Evolutionary conservation across 1,284 basidiomycete genomes (phyloP).

Genomic region (Leccinum subfulvum): DNA sequence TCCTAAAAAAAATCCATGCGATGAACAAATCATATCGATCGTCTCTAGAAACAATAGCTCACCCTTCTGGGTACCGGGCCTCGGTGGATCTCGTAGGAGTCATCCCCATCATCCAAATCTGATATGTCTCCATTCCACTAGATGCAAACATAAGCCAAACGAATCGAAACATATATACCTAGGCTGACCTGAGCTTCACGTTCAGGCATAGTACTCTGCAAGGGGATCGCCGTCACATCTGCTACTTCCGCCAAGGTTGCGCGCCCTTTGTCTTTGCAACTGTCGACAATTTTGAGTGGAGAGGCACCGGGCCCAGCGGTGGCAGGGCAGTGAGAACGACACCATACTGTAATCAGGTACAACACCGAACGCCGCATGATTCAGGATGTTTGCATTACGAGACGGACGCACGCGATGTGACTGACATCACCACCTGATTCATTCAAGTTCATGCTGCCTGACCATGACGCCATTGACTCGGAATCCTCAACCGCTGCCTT

Average conservation of each 20-base stretch:
- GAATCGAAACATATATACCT: not conserved
- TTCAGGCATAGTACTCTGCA: constrained; percentile 60
- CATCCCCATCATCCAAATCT: constrained; percentile 26
- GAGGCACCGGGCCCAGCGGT: constrained; percentile 28
- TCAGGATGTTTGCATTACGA: not conserved
- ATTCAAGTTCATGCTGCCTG: too few relatives aligned
- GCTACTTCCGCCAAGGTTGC: constrained; percentile 4
- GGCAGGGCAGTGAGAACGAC: constrained; percentile 24
- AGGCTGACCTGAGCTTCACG: constrained; percentile 43
- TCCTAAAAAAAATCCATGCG: constrained; percentile 41
- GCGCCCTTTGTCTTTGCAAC: constrained; percentile 3
- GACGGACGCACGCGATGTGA: constrained; percentile 38
- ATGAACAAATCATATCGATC: too few relatives aligned
- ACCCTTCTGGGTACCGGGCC: constrained; percentile 18
- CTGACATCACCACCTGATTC: constrained; percentile 33
- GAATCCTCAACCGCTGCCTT: not conserved
- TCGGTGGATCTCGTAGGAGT: constrained; percentile 3
- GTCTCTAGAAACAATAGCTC: not conserved
- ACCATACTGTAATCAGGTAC: constrained; percentile 23
- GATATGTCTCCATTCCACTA: constrained; percentile 28
- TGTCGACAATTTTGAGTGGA: constrained; percentile 19
- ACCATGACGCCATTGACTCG: not conserved
- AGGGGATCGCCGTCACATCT: constrained; percentile 51
- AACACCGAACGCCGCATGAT: constrained; percentile 1
- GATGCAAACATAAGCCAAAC: not conserved